These are phyloP conservation scores for Tulasnella sp. DNA, from an alignment of 768 basidiomycete genomes.

Conservation along the genomic window DNA sequence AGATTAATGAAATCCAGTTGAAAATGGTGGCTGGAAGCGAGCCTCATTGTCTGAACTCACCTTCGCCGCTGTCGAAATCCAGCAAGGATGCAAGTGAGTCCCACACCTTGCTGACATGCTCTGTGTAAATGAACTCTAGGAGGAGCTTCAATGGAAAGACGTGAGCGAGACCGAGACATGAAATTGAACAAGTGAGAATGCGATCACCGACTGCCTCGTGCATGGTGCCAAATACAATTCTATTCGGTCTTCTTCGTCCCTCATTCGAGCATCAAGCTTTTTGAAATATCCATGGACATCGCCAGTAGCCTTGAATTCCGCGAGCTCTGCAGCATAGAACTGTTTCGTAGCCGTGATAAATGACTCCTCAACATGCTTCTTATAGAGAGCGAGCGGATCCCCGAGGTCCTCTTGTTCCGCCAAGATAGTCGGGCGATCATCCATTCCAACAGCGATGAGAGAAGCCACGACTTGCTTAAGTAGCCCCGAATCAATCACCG, in stretches of 20 bases:
- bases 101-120: constrained; percentile 77
- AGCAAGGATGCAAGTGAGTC: constrained; percentile 84
- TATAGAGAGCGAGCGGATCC: constrained; percentile 87
- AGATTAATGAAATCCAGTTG: neutral
- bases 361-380: constrained; percentile 76
- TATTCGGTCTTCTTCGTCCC: constrained; percentile 91
- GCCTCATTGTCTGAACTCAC: constrained; percentile 19
- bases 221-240: constrained; percentile 85
- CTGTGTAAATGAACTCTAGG: constrained; percentile 45
- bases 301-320: constrained; percentile 78
- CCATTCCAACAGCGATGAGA: constrained; percentile 85
- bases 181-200: neutral
- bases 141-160: constrained; percentile 5
- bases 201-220: constrained; percentile 60
- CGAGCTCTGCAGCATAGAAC: constrained; percentile 87
- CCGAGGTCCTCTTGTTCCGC: constrained; percentile 65
- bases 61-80: constrained; percentile 86
- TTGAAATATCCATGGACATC: constrained; percentile 89
- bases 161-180: too few relatives aligned
- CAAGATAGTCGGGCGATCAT: constrained; percentile 37
- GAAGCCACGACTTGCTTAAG: constrained; percentile 93
- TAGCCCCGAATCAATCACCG: constrained; percentile 82
- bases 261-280: constrained; percentile 84
- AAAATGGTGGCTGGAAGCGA: neutral
- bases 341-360: constrained; percentile 83